Conservation (phyloP, 1,284 basidiomycete genomes). For the Cutaneotrichosporon sp. region DNA sequence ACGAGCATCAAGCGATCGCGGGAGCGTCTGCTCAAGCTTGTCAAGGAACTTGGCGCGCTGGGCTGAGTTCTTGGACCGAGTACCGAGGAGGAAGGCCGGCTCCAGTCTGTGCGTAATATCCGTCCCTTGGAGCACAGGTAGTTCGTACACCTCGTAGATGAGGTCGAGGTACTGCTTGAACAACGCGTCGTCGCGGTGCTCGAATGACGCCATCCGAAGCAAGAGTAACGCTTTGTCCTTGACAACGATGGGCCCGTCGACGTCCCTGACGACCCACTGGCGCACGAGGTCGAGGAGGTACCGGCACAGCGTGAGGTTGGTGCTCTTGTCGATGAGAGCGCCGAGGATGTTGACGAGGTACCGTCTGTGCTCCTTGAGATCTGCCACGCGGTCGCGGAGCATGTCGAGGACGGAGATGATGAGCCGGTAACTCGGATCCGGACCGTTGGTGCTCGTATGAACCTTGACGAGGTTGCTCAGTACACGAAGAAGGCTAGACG, state of each 20-base stretch:
- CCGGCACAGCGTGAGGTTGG: constrained; percentile 70
- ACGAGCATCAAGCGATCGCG: constrained; percentile 72
- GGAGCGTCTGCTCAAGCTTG: constrained; percentile 83
- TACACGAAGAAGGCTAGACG: constrained; percentile 71
- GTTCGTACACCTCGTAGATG: constrained; percentile 91
- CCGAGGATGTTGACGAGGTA: constrained; percentile 69
- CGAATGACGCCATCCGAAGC: constrained; percentile 86
- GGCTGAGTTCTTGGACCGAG: constrained; percentile 71
- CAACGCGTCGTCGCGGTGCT: constrained; percentile 69
- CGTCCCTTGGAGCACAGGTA: constrained; percentile 76
- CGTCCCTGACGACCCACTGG: constrained; percentile 81
- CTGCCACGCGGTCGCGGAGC: constrained; percentile 52
- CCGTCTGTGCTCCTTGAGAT: constrained; percentile 55
- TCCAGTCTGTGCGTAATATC: constrained; percentile 93
- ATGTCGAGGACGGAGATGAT: constrained; percentile 55
- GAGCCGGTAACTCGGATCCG: constrained; percentile 45
- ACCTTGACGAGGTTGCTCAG: constrained; percentile 84
- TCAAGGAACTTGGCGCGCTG: constrained; percentile 86
- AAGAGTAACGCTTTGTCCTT: constrained; percentile 92
- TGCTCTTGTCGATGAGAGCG: constrained; percentile 87
- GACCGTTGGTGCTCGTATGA: constrained; percentile 61
- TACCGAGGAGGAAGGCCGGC: constrained; percentile 88
- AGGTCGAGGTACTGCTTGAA: constrained; percentile 83
- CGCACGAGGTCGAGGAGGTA: constrained; percentile 83
- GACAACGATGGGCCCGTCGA: constrained; percentile 69